Evolutionary conservation across 805 yeast genomes (phyloP).

Genomic region (Spencermartinsiella europaea): DNA sequence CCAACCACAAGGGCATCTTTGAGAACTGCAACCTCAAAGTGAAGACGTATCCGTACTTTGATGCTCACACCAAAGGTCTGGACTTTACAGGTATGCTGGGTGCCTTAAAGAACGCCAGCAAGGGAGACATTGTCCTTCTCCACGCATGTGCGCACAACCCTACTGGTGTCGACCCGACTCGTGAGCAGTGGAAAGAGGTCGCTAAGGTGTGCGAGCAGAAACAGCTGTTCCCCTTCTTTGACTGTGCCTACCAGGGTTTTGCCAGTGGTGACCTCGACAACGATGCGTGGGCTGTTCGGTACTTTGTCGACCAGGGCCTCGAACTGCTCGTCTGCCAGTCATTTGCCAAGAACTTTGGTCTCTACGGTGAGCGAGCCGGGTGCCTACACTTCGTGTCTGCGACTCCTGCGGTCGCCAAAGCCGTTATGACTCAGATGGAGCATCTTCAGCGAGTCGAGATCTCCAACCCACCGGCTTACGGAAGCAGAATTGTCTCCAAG

Average conservation of each 20-base stretch:
- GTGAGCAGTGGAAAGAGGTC: constrained; percentile 72
- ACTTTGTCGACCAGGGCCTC: constrained; percentile 42
- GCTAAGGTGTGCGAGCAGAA: constrained; percentile 54
- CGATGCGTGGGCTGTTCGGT: constrained; percentile 79
- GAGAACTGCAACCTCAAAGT: constrained; percentile 61
- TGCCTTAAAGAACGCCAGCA: constrained; percentile 60
- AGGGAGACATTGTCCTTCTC: constrained; percentile 72
- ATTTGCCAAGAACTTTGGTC: constrained; percentile 93
- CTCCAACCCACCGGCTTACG: constrained; percentile 93
- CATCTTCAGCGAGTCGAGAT: constrained; percentile 75
- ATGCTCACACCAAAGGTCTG: constrained; percentile 60
- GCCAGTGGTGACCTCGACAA: constrained; percentile 80
- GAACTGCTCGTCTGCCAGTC: constrained; percentile 86
- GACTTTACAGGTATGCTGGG: constrained; percentile 63
- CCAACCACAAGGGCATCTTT: constrained; percentile 86
- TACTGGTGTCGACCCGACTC: constrained; percentile 90
- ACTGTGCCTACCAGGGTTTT: constrained; percentile 96
- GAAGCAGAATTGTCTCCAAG: constrained; percentile 81
- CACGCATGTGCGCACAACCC: constrained; percentile 99
- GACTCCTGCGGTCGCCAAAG: constrained; percentile 41
- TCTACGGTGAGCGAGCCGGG: constrained; percentile 97
- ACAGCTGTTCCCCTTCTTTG: constrained; percentile 78
- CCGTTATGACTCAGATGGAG: constrained; percentile 71
- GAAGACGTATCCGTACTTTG: constrained; percentile 81
- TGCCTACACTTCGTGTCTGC: constrained; percentile 69